Base-by-base conservation (phyloP, 2,329 filamentous ascomycete species). In the Colletotrichum lupini region DNA sequence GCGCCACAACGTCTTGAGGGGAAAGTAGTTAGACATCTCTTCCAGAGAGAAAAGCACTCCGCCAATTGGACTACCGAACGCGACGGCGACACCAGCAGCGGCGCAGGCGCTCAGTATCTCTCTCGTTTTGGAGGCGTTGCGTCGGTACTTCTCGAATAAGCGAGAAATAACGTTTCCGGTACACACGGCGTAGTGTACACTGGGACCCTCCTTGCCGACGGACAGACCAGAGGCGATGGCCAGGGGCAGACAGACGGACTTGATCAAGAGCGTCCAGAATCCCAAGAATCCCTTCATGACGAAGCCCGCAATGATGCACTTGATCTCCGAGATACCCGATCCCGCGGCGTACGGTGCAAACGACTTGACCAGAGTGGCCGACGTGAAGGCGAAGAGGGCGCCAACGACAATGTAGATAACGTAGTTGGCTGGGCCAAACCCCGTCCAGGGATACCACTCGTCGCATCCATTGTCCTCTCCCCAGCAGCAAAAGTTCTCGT, bases 201-300 rank as follows among this genome's bases (percentile, higher is more conserved):
- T 98, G 0, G 97, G 97, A 0, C 97, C 97, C 84, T 99, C 97
- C 80, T 99, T 99, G 67, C 97, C 97, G 14, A 99, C 95, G 0
- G 95, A 98, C 28, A 99, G 85, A 2, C 97, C 97, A 1, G 95
- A 98, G 14, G 94, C 95, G 81, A 99, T 99, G 56, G 96, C 94
- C 57, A 99, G 86, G 1, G 97, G 97, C 60, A 99, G 86, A 28
- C 93, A 94, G 68, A 98, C 90, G 0, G 95, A 97, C 84, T 99
- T 99, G 85, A 99, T 98, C 73, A 97, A 82, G 37, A 99, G 86
- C 5, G 97, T 98, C 90, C 95, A 95, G 78, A 93, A 92, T 24
- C 96, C 95, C 19, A 99, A 88, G 79, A 99, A 99, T 0, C 95
- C 97, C 83, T 98, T 98, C 97, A 99, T 99, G 62, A 98, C 94